These are phyloP conservation scores for Penicillium mononematosum DNA, from an alignment of 495 filamentous ascomycete species.

Conservation along the genomic window DNA sequence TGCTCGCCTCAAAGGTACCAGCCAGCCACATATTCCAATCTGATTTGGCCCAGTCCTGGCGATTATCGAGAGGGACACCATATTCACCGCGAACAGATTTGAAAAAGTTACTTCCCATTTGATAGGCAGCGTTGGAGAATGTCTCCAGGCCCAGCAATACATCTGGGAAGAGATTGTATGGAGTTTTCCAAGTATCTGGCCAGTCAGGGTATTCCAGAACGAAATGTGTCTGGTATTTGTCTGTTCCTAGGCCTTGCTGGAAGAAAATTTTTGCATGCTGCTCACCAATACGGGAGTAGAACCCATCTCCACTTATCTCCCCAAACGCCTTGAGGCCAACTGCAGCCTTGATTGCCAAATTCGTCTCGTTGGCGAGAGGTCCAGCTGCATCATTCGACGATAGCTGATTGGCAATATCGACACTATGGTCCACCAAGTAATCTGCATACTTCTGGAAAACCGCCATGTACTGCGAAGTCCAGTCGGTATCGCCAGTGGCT, in stretches of 20 bases:
- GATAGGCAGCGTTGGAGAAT: conserved; percentile 38
- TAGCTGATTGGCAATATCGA: conserved; percentile 50
- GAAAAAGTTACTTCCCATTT: conserved; percentile 44
- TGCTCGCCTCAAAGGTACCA: conserved; percentile 31
- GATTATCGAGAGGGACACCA: conserved; percentile 44
- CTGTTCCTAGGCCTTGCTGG: conserved; percentile 36
- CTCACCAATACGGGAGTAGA: conserved; percentile 43
- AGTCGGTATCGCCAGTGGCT: conserved; percentile 42
- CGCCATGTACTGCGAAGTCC: conserved; percentile 33
- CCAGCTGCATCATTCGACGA: conserved; percentile 57
- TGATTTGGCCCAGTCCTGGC: conserved; percentile 50
- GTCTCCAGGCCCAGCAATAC: conserved; percentile 42
- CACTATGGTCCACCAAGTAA: conserved; percentile 50
- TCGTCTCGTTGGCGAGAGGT: conserved; percentile 52
- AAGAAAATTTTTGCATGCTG: conserved; percentile 43
- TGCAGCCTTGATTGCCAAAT: conserved; percentile 57
- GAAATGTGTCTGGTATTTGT: conserved; percentile 44
- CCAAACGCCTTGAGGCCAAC: conserved; percentile 54
- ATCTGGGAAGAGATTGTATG: conserved; percentile 49
- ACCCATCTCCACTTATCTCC: conserved; percentile 33
- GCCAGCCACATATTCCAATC: conserved; percentile 53
- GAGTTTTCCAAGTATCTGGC: conserved; percentile 40
- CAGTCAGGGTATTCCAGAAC: conserved; percentile 40
- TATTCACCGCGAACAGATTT: conserved; percentile 38
- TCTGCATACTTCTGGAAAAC: conserved; percentile 49